These are phyloP conservation scores for Pythium vanterpoolii DNA, from an alignment of 352 stramenopile genomes.

Conservation along the genomic window DNA sequence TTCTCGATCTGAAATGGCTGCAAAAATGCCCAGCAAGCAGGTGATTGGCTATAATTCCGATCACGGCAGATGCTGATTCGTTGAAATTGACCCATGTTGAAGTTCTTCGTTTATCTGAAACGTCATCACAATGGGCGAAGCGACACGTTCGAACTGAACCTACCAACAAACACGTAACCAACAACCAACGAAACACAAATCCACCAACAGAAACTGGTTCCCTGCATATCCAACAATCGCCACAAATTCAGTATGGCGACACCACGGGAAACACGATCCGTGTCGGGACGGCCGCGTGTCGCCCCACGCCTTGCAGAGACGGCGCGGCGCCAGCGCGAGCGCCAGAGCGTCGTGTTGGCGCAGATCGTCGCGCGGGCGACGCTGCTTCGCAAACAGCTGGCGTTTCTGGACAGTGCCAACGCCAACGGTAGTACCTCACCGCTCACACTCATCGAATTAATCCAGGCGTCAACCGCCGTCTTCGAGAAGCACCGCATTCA, in stretches of 20 bases:
- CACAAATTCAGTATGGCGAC: slow-evolving; percentile 2
- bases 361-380: slow-evolving; percentile 46
- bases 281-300: neutral
- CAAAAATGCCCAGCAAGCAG: neutral
- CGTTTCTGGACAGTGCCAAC: neutral
- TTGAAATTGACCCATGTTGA: neutral
- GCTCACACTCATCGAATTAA: slow-evolving; percentile 60
- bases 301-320: neutral
- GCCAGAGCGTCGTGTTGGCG: slow-evolving; percentile 31
- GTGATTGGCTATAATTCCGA: neutral
- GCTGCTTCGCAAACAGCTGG: slow-evolving; percentile 9
- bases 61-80: neutral
- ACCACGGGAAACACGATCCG: neutral
- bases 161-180: neutral
- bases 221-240: neutral
- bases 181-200: neutral
- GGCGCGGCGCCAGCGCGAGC: slow-evolving; percentile 16
- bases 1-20: neutral
- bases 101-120: neutral
- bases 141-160: slow-evolving; percentile 7
- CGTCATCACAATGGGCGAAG: no score
- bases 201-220: neutral
- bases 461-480: slow-evolving; percentile 49
- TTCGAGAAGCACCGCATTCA: slow-evolving; percentile 47
- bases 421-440: slow-evolving; percentile 5